A percentile compares a stretch with the other conserved stretches of the same genome.
Evolutionary conservation across 495 filamentous ascomycete species (phyloP).

Genomic region (Aspergillus coremiiformis): DNA sequence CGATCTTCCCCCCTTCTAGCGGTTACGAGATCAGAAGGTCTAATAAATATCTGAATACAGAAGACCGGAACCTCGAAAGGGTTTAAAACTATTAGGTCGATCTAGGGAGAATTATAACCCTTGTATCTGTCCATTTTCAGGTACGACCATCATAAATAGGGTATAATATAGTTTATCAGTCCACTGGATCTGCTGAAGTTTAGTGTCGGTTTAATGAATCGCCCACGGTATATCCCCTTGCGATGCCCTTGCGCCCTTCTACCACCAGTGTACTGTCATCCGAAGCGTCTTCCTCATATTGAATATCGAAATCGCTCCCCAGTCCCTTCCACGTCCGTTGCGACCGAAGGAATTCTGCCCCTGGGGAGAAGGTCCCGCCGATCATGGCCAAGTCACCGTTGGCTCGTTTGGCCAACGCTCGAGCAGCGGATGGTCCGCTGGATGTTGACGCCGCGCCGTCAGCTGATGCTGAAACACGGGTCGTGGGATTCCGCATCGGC

Average conservation of each 20-base stretch:
- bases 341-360: conserved; percentile 74
- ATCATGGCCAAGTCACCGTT: conserved; percentile 67
- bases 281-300: conserved; percentile 49
- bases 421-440: conserved; percentile 25
- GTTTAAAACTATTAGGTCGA: background rate
- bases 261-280: conserved; percentile 56
- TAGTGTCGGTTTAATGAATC: conserved; percentile 38
- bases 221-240: conserved; percentile 81
- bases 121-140: background rate
- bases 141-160: background rate
- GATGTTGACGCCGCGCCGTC: conserved; percentile 27
- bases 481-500: conserved; percentile 56
- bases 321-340: conserved; percentile 88
- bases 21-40: background rate
- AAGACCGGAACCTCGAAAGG: background rate
- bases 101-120: background rate
- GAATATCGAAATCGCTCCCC: conserved; percentile 73
- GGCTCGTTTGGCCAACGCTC: conserved; percentile 51
- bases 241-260: conserved; percentile 82
- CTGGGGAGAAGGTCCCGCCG: conserved; percentile 78
- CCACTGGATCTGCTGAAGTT: conserved; percentile 2
- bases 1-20: background rate
- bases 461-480: conserved; percentile 24
- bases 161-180: background rate
- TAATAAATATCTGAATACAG: background rate